phyloP scores from a whole-genome alignment of 495 filamentous ascomycete species.

The Penicillium riverlandense region DNA sequence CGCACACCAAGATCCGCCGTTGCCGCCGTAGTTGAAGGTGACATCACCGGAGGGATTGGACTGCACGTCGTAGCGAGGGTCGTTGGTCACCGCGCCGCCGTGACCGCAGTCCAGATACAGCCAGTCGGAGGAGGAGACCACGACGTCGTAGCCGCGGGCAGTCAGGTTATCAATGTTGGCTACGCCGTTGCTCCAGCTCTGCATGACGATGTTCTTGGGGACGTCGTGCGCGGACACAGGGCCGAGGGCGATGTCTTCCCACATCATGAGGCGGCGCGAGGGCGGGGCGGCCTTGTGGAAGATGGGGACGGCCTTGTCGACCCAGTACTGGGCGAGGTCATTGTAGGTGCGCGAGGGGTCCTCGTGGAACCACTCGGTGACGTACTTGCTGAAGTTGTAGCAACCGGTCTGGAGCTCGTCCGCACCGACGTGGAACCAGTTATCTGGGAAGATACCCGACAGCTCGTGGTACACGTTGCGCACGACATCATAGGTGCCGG shows the following conservation, averaged over 20 bases:
- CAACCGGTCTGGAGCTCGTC: slow-evolving; percentile 47
- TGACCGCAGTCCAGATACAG: slow-evolving; percentile 52
- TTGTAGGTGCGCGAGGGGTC: slow-evolving; percentile 43
- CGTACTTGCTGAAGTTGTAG: slow-evolving; percentile 46
- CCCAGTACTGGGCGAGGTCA: slow-evolving; percentile 48
- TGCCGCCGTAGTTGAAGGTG: slow-evolving; percentile 48
- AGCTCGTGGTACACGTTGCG: slow-evolving; percentile 46
- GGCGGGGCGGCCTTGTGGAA: slow-evolving; percentile 25
- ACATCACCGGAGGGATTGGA: slow-evolving; percentile 35
- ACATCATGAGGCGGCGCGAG: slow-evolving; percentile 45
- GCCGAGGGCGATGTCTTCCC: slow-evolving; percentile 45
- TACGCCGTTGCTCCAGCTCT: slow-evolving; percentile 49
- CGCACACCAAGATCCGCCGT: slow-evolving; percentile 50
- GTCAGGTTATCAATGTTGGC: slow-evolving; percentile 47
- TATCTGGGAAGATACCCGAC: slow-evolving; percentile 42
- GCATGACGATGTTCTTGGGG: slow-evolving; percentile 45
- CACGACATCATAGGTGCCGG: slow-evolving; percentile 47
- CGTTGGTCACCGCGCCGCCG: slow-evolving; percentile 48
- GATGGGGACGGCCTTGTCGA: slow-evolving; percentile 47
- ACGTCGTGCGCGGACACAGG: slow-evolving; percentile 36
- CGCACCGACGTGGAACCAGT: slow-evolving; percentile 49
- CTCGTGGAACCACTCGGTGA: slow-evolving; percentile 40
- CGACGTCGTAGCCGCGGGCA: slow-evolving; percentile 42
- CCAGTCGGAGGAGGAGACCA: slow-evolving; percentile 48
- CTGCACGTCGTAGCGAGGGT: slow-evolving; percentile 45